A percentile compares a stretch with the other conserved stretches of the same genome.
phyloP scores from a whole-genome alignment of 208 protist species.

The Wallacemonas collosoma region DNA sequence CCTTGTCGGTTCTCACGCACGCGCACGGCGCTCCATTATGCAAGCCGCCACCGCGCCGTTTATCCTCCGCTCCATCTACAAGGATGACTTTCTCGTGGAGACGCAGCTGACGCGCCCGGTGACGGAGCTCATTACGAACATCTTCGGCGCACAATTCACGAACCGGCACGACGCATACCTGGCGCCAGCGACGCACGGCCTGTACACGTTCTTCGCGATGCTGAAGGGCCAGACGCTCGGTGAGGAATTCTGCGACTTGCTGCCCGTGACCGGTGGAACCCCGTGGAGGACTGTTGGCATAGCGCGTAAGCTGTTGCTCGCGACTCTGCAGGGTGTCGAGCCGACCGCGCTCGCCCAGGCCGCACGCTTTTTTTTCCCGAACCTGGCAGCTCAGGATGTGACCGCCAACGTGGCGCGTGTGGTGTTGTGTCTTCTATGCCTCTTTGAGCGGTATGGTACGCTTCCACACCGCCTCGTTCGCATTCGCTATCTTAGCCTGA shows the following conservation, averaged over 20 bases:
- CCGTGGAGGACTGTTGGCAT: conserved; percentile 49
- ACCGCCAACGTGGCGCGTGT: conserved; percentile 49
- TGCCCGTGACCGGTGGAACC: conserved; percentile 55
- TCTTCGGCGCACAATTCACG: conserved; percentile 74
- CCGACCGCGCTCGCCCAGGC: conserved; percentile 53
- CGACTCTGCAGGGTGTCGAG: conserved; percentile 57
- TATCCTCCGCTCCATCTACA: conserved; percentile 83
- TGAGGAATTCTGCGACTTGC: conserved; percentile 87
- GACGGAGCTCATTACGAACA: conserved; percentile 68
- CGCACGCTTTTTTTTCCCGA: conserved; percentile 59
- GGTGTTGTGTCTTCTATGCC: conserved; percentile 58
- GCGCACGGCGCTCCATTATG: conserved; percentile 33
- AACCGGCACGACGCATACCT: conserved; percentile 78
- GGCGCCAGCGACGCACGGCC: conserved; percentile 38
- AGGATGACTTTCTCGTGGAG: conserved; percentile 80
- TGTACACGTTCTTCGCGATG: conserved; percentile 78
- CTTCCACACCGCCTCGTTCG: conserved; percentile 64
- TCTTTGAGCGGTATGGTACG: conserved; percentile 84
- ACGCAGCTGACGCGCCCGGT: conserved; percentile 58
- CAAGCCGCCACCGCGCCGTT: conserved; percentile 78
- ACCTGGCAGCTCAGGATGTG: conserved; percentile 64
- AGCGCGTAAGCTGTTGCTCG: conserved; percentile 52
- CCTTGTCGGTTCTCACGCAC: neutral
- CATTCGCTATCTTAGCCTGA: conserved; percentile 75
- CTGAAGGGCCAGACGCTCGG: conserved; percentile 77